Base-by-base conservation (phyloP, 2,329 filamentous ascomycete species). In the Colletotrichum shisoi region DNA sequence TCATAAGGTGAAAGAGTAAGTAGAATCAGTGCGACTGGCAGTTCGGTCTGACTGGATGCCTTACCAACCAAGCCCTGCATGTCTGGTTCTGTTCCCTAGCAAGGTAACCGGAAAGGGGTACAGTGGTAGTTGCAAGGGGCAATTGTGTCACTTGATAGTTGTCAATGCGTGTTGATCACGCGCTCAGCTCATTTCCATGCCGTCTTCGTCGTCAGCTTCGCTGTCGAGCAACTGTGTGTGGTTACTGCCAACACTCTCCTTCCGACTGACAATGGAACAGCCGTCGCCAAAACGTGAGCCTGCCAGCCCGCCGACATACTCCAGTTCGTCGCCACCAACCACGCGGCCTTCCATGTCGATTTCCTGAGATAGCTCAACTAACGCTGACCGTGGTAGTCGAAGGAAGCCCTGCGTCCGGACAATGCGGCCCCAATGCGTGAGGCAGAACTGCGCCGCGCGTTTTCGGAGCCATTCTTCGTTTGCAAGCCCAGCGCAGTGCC, bases 401-500 rank as follows among this genome's bases (percentile, higher is more conserved):
- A 93, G 84, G 81, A 98, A 99, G 0, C 92, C 94, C 40, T 90
- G 85, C 0, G 94, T 97, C 19, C 95, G 89, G 24, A 98, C 95
- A 34, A 99, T 88, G 53, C 95, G 89, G 60, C 95, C 95, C 93
- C 95, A 99, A 77, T 98, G 92, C 45, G 90, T 91, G 78, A 99
- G 87, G 75, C 93, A 97, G 78, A 96, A 98, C 53, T 84, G 84
- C 0, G 94, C 94, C 0, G 95, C 93, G 60, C 94, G 89, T 72
- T 92, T 91, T 76, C 93, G 92, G 45, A 99, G 85, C 93, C 94
- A 97, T 60, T 96, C 92, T 78, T 99, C 95, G 72, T 90, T 92
- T 17, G 95, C 94, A 15, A 94, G 88, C 8, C 90, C 91, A 2
- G 95, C 93, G 71, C 93, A 93, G 77, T 98, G 94, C 93, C 96